A percentile compares a stretch with the other conserved stretches of the same genome.
These are phyloP conservation scores for Tricholoma hemisulphureum DNA, from an alignment of 768 basidiomycete genomes.

Conservation along the genomic window DNA sequence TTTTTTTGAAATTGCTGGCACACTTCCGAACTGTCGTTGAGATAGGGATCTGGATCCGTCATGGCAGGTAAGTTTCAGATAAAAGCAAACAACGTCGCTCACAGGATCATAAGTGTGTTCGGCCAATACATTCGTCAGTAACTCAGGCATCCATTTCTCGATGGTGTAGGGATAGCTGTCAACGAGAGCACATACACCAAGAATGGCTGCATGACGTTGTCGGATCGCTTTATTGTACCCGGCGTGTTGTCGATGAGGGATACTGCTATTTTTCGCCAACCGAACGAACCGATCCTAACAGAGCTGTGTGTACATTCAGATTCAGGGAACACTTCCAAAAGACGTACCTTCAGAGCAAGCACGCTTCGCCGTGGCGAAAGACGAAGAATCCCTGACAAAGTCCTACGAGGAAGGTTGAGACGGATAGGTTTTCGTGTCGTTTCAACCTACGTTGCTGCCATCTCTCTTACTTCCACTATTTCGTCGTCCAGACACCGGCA, in stretches of 20 bases:
- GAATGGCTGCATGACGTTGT: slow-evolving; percentile 84
- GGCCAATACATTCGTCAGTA: slow-evolving; percentile 74
- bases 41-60: slow-evolving; percentile 62
- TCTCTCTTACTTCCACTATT: slow-evolving; percentile 86
- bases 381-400: slow-evolving; percentile 79
- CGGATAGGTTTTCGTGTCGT: neutral
- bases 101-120: slow-evolving; percentile 88
- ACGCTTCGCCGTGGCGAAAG: slow-evolving; percentile 79
- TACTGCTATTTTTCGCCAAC: slow-evolving; percentile 63
- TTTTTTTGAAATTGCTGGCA: slow-evolving; percentile 77
- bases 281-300: slow-evolving; percentile 73
- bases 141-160: slow-evolving; percentile 89
- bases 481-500: slow-evolving; percentile 83
- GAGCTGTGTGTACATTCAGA: neutral
- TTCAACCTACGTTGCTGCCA: slow-evolving; percentile 71
- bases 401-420: slow-evolving; percentile 38
- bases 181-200: slow-evolving; percentile 91
- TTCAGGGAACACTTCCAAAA: slow-evolving; percentile 14
- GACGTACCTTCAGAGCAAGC: slow-evolving; percentile 61
- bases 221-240: slow-evolving; percentile 70
- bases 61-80: slow-evolving; percentile 12
- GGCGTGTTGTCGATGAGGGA: slow-evolving; percentile 63
- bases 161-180: slow-evolving; percentile 96
- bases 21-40: slow-evolving; percentile 81
- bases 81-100: slow-evolving; percentile 14